Percentiles rank a stretch among this genome's conserved stretches.
These are phyloP conservation scores for Chloris gayana DNA, from an alignment of 176 grass and related monocot species.

Conservation along the genomic window DNA sequence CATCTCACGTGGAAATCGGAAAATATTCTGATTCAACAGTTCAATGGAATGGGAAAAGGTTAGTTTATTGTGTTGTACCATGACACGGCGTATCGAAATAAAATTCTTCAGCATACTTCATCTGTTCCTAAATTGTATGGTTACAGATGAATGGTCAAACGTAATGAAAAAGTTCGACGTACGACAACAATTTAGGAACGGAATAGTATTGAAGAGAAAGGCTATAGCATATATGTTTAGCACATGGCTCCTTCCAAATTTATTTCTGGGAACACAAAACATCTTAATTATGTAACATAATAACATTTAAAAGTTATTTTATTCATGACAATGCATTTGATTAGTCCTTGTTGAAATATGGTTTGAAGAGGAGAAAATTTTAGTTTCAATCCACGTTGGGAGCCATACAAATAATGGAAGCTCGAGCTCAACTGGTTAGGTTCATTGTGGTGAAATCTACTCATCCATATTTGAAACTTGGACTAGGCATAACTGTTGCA, in stretches of 20 bases:
- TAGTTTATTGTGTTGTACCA: slow-evolving; percentile 2
- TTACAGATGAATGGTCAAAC: too few species aligned
- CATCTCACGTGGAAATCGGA: slow-evolving; percentile 44
- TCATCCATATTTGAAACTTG: too few species aligned
- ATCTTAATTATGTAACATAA: background rate
- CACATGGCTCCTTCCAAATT: background rate
- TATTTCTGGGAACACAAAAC: background rate
- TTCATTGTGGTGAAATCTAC: too few species aligned
- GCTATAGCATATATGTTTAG: background rate
- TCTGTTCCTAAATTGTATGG: too few species aligned
- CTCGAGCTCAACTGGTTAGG: too few species aligned
- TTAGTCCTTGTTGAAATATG: background rate
- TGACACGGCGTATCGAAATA: background rate
- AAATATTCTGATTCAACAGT: slow-evolving; percentile 29
- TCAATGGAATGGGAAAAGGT: slow-evolving; percentile 13
- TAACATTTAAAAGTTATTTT: background rate
- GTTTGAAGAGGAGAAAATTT: background rate
- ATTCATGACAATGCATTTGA: background rate
- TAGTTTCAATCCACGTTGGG: background rate
- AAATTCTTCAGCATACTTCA: background rate
- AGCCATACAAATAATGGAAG: background rate
- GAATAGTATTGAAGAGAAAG: background rate
- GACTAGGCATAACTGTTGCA: too few species aligned
- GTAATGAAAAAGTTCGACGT: too few species aligned
- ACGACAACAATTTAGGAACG: too few species aligned